These are phyloP conservation scores for Craspedostauros australis DNA, from an alignment of 108 stramenopile species.

Conservation along the genomic window DNA sequence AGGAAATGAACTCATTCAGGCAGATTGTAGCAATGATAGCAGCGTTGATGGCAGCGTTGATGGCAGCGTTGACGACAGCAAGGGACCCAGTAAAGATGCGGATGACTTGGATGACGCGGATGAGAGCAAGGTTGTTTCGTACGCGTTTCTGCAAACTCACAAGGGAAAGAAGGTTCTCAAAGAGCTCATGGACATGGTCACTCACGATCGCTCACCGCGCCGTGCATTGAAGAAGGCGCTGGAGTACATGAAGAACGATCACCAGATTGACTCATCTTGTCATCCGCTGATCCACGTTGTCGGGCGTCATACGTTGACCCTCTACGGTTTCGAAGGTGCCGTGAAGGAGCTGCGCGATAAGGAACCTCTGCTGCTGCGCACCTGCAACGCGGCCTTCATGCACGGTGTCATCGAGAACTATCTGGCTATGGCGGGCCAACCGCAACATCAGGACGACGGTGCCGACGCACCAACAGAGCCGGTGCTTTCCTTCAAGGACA, in stretches of 20 bases:
- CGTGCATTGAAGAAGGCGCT: neutral
- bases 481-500: too few species aligned
- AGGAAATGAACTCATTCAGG: too few species aligned
- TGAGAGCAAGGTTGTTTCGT: neutral
- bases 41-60: too few species aligned
- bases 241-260: neutral
- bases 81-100: too few species aligned
- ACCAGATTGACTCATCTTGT: neutral
- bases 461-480: neutral
- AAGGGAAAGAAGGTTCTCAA: neutral
- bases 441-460: neutral
- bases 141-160: neutral
- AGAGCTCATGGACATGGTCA: neutral
- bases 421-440: conserved; percentile 1
- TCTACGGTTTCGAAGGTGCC: neutral
- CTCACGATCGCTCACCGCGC: neutral
- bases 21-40: too few species aligned
- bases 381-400: conserved; percentile 25
- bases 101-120: too few species aligned
- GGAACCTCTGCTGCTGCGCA: conserved; percentile 13
- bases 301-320: neutral
- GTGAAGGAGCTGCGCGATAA: neutral
- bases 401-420: conserved; percentile 24
- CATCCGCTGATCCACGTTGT: neutral
- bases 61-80: too few species aligned